Evolutionary conservation across 805 yeast genomes (phyloP).

Genomic region (Grigorovia yakushimaensis): DNA sequence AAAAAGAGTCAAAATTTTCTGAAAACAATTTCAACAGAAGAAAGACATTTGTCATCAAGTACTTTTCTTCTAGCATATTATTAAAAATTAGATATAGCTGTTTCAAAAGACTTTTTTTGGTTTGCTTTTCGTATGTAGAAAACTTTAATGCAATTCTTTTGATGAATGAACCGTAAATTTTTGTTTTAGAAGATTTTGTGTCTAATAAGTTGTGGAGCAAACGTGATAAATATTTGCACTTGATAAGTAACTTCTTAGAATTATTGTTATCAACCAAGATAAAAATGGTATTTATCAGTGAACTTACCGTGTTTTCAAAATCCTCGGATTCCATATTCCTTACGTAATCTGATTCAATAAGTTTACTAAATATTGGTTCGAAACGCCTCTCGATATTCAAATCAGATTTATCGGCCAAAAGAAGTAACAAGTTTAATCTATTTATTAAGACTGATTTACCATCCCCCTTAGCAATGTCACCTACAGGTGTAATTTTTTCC

Average conservation of each 20-base stretch:
- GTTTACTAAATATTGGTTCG: conserved; percentile 14
- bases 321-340: neutral
- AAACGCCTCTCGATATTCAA: conserved; percentile 17
- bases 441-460: conserved; percentile 17
- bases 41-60: neutral
- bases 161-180: neutral
- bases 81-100: neutral
- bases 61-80: neutral
- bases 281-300: conserved; percentile 8
- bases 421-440: conserved; percentile 20
- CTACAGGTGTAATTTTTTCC: conserved; percentile 24
- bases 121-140: neutral
- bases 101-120: neutral
- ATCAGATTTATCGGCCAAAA: conserved; percentile 14
- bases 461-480: conserved; percentile 15
- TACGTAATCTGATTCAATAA: conserved; percentile 5
- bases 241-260: conserved; percentile 9
- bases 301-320: conserved; percentile 1
- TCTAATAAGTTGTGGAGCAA: neutral
- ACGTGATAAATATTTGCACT: conserved; percentile 6
- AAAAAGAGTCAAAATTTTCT: conserved; percentile 7
- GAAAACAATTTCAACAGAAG: conserved; percentile 6
- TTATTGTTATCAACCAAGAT: conserved; percentile 7
- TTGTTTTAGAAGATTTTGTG: neutral
- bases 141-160: neutral